Percentiles rank a stretch among this genome's conserved stretches.
phyloP scores from a whole-genome alignment of 2,329 filamentous ascomycete genomes.

The Neospermospora avenae region DNA sequence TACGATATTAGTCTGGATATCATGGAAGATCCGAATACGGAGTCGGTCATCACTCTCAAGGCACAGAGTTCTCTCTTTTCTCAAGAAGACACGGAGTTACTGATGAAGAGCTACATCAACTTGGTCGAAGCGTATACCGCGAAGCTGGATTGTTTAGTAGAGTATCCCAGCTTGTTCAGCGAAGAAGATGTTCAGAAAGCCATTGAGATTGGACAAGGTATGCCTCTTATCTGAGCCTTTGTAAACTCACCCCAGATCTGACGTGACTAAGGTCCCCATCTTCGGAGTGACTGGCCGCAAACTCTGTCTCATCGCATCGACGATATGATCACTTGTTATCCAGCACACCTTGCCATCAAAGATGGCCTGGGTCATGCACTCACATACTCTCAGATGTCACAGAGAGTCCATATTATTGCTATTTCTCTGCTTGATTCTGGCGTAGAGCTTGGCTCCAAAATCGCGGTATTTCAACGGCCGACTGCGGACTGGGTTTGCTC shows the following conservation, averaged over 20 bases:
- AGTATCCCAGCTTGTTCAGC: neutral
- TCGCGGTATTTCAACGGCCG: slow-evolving; percentile 12
- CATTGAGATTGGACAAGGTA: neutral
- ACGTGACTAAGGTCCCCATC: neutral
- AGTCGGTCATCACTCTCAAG: neutral
- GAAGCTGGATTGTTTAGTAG: neutral
- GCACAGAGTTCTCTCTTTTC: neutral
- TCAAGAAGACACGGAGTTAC: neutral
- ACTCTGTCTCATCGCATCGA: slow-evolving; percentile 23
- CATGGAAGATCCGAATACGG: slow-evolving; percentile 15
- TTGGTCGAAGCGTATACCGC: neutral
- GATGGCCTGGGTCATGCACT: slow-evolving; percentile 21
- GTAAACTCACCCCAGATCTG: too few species aligned
- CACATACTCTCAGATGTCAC: slow-evolving; percentile 38
- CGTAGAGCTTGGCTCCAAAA: neutral
- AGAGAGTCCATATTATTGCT: slow-evolving; percentile 37
- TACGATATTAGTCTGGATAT: slow-evolving; percentile 21
- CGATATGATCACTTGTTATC: slow-evolving; percentile 9
- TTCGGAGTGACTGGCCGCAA: slow-evolving; percentile 16
- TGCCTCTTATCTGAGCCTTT: neutral
- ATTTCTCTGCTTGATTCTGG: slow-evolving; percentile 9
- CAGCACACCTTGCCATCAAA: slow-evolving; percentile 10
- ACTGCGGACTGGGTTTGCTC: slow-evolving; percentile 30
- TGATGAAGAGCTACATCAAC: neutral
- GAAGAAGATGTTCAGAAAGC: neutral